A percentile compares a stretch with the other conserved stretches of the same genome.
These are phyloP conservation scores for Candida sp. DNA, from an alignment of 1,139 yeast species.

Conservation along the genomic window DNA sequence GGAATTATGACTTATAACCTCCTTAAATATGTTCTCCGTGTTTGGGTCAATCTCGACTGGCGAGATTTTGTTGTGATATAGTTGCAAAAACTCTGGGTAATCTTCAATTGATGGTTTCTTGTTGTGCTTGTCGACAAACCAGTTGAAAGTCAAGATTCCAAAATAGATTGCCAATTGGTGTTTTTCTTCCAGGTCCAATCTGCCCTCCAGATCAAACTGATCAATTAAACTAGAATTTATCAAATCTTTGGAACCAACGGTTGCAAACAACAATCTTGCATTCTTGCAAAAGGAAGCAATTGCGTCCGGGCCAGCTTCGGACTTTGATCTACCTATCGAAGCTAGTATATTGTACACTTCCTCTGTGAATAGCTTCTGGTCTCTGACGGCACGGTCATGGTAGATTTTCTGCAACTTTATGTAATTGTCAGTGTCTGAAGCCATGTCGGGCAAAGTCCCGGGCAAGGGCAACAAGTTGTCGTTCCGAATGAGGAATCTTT, in stretches of 20 bases:
- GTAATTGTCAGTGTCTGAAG: constrained; percentile 71
- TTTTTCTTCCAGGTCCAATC: constrained; percentile 20
- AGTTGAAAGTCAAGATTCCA: constrained; percentile 35
- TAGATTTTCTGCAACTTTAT: constrained; percentile 62
- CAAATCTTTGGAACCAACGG: constrained; percentile 35
- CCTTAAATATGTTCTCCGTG: constrained; percentile 28
- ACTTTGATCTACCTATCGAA: constrained; percentile 23
- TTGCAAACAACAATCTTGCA: constrained; percentile 38
- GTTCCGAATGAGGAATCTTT: constrained; percentile 45
- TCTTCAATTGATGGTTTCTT: constrained; percentile 24
- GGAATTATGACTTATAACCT: constrained; percentile 33
- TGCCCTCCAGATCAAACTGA: constrained; percentile 12
- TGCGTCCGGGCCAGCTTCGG: constrained; percentile 37
- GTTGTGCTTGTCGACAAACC: constrained; percentile 20
- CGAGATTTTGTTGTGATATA: constrained; percentile 18
- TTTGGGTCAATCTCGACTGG: constrained; percentile 11
- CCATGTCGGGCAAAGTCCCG: constrained; percentile 90
- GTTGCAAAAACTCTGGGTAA: constrained; percentile 21
- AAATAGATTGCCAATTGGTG: constrained; percentile 34
- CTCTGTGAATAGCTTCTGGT: constrained; percentile 42
- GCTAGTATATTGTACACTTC: constrained; percentile 32
- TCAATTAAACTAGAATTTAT: constrained; percentile 19
- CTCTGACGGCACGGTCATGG: constrained; percentile 56
- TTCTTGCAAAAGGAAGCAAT: constrained; percentile 66
- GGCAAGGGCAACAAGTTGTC: constrained; percentile 64